phyloP scores from a whole-genome alignment of 208 protist species.

The Leishmania aethiopica region DNA sequence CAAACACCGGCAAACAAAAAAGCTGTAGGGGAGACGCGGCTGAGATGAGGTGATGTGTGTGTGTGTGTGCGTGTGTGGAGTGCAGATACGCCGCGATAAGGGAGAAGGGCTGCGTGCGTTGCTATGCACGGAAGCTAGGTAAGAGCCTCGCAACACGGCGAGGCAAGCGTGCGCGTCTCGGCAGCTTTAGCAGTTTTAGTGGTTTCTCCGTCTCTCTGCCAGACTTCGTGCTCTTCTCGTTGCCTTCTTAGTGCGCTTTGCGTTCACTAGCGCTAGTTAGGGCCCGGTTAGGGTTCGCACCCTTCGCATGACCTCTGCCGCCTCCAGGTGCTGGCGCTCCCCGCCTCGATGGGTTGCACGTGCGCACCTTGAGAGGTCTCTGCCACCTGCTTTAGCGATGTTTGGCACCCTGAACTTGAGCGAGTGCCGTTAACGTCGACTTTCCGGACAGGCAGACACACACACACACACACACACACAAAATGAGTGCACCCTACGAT shows the following conservation, averaged over 20 bases:
- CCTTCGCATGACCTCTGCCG: neutral
- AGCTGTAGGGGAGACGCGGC: neutral
- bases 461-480: constrained; percentile 11
- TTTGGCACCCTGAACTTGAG: neutral
- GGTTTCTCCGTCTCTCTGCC: neutral
- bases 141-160: neutral
- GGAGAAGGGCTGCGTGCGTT: neutral
- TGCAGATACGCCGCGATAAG: neutral
- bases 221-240: neutral
- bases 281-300: neutral
- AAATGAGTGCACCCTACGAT: neutral
- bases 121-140: neutral
- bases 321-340: neutral
- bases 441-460: neutral
- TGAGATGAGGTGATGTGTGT: neutral
- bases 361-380: neutral
- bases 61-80: neutral
- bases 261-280: neutral
- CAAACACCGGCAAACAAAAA: neutral
- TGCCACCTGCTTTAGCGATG: neutral
- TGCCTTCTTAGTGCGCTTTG: neutral
- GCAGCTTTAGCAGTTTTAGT: neutral
- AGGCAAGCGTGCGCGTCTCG: neutral
- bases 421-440: neutral
- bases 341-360: neutral